These are phyloP conservation scores for Polyporus arcularius DNA, from an alignment of 768 basidiomycete genomes.

Conservation along the genomic window DNA sequence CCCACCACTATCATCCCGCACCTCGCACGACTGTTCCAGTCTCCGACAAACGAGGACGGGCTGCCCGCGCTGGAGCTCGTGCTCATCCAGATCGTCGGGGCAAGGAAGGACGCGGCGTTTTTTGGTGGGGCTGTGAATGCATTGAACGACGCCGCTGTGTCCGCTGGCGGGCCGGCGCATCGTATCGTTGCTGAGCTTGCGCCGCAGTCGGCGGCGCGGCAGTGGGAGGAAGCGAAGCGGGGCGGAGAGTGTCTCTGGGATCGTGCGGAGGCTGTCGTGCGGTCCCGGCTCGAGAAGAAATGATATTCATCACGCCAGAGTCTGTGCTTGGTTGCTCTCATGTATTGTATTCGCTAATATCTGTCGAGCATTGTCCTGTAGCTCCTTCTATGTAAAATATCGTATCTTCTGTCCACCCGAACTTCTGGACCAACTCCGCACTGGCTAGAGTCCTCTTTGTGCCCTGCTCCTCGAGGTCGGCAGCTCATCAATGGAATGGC, in stretches of 20 bases:
- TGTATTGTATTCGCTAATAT: no score
- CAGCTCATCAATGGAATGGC: no score
- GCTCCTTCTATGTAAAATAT: no score
- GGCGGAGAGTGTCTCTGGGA: slow-evolving; percentile 29
- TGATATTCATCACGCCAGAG: background rate
- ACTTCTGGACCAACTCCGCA: no score
- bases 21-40: slow-evolving; percentile 18
- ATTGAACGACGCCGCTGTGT: slow-evolving; percentile 23
- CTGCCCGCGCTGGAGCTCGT: slow-evolving; percentile 22
- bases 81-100: slow-evolving; percentile 29
- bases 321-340: background rate
- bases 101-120: slow-evolving; percentile 10
- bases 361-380: no score
- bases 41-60: background rate
- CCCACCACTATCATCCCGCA: slow-evolving; percentile 18
- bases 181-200: slow-evolving; percentile 31
- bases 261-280: slow-evolving; percentile 26
- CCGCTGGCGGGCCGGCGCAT: slow-evolving; percentile 19
- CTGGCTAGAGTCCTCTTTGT: no score
- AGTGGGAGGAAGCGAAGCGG: slow-evolving; percentile 31
- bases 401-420: no score
- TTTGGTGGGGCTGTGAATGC: slow-evolving; percentile 18
- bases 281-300: background rate
- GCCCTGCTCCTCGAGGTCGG: no score
- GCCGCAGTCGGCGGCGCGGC: slow-evolving; percentile 27